phyloP scores from a whole-genome alignment of 805 yeast species.

The Saturnispora quitensis region DNA sequence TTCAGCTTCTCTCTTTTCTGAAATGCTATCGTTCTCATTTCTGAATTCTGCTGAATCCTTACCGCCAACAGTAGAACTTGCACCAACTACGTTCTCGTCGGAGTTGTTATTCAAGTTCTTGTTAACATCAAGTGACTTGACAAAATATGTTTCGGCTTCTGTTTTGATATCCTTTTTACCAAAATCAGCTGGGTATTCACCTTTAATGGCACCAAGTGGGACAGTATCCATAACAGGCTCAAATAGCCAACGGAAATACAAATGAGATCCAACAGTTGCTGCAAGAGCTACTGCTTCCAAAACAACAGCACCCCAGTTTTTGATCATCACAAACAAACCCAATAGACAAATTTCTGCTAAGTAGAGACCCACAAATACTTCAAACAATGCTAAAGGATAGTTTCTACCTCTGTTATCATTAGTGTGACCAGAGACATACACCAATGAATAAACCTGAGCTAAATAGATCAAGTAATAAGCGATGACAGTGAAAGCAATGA shows the following conservation, averaged over 20 bases:
- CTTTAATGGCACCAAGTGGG: conserved; percentile 54
- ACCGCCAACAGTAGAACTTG: not conserved
- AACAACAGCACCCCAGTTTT: conserved; percentile 72
- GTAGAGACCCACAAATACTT: conserved; percentile 62
- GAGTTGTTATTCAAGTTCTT: not conserved
- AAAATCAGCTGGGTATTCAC: conserved; percentile 55
- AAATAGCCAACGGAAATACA: conserved; percentile 50
- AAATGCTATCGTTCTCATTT: not conserved
- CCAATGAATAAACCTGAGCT: conserved; percentile 54
- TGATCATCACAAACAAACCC: conserved; percentile 67
- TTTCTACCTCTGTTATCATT: conserved; percentile 62
- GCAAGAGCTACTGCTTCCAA: conserved; percentile 53
- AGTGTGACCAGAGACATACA: conserved; percentile 53
- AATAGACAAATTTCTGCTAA: conserved; percentile 60
- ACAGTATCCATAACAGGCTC: conserved; percentile 58
- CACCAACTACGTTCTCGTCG: not conserved
- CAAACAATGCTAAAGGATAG: conserved; percentile 65
- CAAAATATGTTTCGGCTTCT: conserved; percentile 22
- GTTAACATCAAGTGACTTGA: conserved; percentile 4
- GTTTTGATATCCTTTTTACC: conserved; percentile 50
- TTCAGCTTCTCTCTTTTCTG: conserved; percentile 6
- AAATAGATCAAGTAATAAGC: conserved; percentile 48
- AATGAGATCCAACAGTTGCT: conserved; percentile 50
- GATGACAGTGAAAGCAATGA: conserved; percentile 56
- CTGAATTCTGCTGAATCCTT: not conserved